A percentile compares a stretch with the other conserved stretches of the same genome.
phyloP scores from a whole-genome alignment of 768 basidiomycete genomes.

The Auriculariales sp. region DNA sequence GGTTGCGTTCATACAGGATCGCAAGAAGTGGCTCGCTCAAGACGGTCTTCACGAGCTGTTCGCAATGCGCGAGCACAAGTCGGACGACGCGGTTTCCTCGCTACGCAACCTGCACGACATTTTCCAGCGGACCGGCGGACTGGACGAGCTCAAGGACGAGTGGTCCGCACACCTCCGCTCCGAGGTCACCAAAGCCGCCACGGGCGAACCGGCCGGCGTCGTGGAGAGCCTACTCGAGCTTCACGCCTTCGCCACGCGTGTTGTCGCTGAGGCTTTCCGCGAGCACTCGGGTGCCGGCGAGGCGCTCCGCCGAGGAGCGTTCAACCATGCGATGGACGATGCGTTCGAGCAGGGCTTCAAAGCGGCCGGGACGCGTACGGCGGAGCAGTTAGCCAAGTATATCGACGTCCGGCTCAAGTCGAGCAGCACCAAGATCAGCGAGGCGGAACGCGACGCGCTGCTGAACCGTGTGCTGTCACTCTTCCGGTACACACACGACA shows the following conservation, averaged over 20 bases:
- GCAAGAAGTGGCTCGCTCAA: constrained; percentile 29
- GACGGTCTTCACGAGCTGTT: constrained; percentile 17
- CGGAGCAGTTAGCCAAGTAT: constrained; percentile 87
- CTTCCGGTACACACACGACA: constrained; percentile 77
- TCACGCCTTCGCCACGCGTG: constrained; percentile 40
- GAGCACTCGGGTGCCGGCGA: constrained; percentile 15
- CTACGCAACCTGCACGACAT: constrained; percentile 43
- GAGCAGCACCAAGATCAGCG: constrained; percentile 59
- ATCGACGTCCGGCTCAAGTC: constrained; percentile 77
- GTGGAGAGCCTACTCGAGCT: constrained; percentile 55
- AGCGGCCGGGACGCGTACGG: constrained; percentile 64
- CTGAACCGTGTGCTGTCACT: constrained; percentile 56
- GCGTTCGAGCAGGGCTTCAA: constrained; percentile 67
- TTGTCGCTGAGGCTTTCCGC: constrained; percentile 38
- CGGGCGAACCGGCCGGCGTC: constrained; percentile 54
- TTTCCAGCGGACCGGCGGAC: constrained; percentile 41
- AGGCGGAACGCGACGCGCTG: constrained; percentile 43
- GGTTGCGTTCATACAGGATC: constrained; percentile 29
- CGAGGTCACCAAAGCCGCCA: constrained; percentile 49
- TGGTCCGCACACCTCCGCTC: constrained; percentile 26
- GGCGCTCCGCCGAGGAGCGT: not conserved
- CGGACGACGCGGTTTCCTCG: constrained; percentile 23
- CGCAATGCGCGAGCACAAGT: too few relatives aligned
- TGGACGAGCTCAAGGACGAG: constrained; percentile 38
- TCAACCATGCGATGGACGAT: constrained; percentile 18